Evolutionary conservation across 1,139 yeast genomes (phyloP).

Genomic region (Blastobotrys serpentis): DNA sequence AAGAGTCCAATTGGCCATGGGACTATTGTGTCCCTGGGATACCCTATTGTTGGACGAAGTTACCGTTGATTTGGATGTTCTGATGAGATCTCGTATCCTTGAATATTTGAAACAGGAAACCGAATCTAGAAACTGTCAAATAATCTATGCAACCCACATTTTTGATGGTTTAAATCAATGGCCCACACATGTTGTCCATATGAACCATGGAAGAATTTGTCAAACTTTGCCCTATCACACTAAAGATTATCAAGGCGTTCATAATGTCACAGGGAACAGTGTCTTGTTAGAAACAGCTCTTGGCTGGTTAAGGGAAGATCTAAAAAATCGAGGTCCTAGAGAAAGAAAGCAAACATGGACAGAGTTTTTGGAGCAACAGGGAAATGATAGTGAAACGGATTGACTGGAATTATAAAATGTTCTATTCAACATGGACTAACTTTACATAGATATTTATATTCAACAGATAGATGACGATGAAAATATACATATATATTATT

Average conservation of each 20-base stretch:
- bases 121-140: constrained; percentile 55
- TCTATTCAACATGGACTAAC: neutral
- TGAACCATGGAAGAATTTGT: constrained; percentile 61
- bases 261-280: constrained; percentile 35
- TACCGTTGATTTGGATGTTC: constrained; percentile 91
- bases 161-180: constrained; percentile 90
- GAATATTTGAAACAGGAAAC: constrained; percentile 73
- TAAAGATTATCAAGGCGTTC: constrained; percentile 21
- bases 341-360: constrained; percentile 33
- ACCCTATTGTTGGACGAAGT: constrained; percentile 86
- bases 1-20: constrained; percentile 92
- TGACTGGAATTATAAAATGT: neutral
- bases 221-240: constrained; percentile 17
- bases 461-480: constrained; percentile 2
- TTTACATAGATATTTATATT: neutral
- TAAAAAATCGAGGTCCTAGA: constrained; percentile 49
- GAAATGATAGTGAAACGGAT: neutral
- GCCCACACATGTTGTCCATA: constrained; percentile 85
- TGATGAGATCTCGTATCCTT: constrained; percentile 75
- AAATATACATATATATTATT: no score
- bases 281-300: constrained; percentile 41
- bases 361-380: constrained; percentile 14
- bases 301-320: constrained; percentile 42
- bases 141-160: constrained; percentile 89
- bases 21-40: constrained; percentile 86